Conservation (phyloP, 2,329 filamentous ascomycete species). For the Ascochyta koolunga region DNA sequence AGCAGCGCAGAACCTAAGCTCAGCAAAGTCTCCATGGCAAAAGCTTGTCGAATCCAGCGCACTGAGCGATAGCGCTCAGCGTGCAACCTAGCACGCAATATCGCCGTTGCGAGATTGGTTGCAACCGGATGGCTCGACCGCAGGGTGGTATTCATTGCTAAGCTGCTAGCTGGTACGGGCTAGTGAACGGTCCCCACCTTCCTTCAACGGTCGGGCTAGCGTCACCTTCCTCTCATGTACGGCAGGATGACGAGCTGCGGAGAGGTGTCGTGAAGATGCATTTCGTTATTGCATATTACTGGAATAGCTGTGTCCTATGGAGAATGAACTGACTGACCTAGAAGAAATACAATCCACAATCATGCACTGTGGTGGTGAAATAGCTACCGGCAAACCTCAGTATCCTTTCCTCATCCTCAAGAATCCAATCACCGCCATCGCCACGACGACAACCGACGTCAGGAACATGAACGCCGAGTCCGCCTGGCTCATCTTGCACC, state of each 20-base stretch:
- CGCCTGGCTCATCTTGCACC: constrained; percentile 30
- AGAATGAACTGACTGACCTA: no score
- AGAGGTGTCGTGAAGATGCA: no score
- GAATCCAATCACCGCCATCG: background rate
- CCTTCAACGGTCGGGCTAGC: background rate
- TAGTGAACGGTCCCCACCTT: background rate
- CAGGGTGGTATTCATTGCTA: constrained; percentile 13
- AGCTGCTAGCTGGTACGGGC: constrained; percentile 1
- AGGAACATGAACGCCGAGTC: constrained; percentile 38
- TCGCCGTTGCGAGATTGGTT: constrained; percentile 25
- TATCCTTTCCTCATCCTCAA: constrained; percentile 1
- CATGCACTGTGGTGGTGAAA: no score
- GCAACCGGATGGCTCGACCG: background rate
- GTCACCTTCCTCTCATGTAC: no score
- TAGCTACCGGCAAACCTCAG: background rate
- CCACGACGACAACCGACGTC: constrained; percentile 22
- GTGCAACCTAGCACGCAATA: constrained; percentile 32
- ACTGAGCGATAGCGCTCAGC: constrained; percentile 2
- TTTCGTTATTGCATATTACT: no score
- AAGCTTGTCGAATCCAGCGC: constrained; percentile 12
- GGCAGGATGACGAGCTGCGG: no score
- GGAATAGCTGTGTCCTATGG: no score
- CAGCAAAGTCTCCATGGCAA: constrained; percentile 19
- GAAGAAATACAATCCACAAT: no score
- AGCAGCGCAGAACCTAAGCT: constrained; percentile 19